Base-by-base conservation (phyloP, 768 basidiomycete genomes). In the Lactifluus piperatus region DNA sequence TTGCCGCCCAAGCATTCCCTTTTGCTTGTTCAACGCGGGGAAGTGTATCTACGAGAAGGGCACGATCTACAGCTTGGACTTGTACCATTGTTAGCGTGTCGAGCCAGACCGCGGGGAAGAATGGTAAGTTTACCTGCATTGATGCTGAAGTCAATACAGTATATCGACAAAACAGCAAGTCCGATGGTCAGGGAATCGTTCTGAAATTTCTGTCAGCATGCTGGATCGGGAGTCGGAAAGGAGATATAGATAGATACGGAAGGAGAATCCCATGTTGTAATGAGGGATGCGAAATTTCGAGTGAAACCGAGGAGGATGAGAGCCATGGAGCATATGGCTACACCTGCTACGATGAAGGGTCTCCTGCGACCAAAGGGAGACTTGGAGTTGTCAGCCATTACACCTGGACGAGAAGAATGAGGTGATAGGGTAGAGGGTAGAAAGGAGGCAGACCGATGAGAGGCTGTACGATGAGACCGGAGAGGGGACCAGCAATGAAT, bases 1-100 rank as follows among this genome's bases (percentile, higher is more conserved):
- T 76, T 0, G 90, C 91, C 0, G 92, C 94, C 94, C 94, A 98
- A 0, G 94, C 94, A 68, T 94, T 97, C 0, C 89, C 94, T 9
- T 80, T 75, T 6, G 93, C 83, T 70, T 98, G 94, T 26, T 82
- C 76, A 1, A 79, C 69, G 0, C 87, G 74, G 0, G 92, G 86
- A 4, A 95, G 71, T 0, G 81, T 88, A 68, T 98, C 94, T 0
- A 98, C 91, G 8, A 97, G 75, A 10, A 97, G 79, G 0, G 94
- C 91, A 49, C 94, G 88, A 69, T 97, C 92, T 20, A 92, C 82
- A 0, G 93, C 91, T 76, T 88, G 88, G 2, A 94, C 92, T 86
- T 65, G 51, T 36, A 29, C 54, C 10, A 16, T 11, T 24, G 39
- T 60, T 51, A 57, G 58, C n/a, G 10, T 24, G 44, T 14, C 39